Evolutionary conservation across 1,284 basidiomycete species (phyloP).

Genomic region (Lignosus rhinocerotis): DNA sequence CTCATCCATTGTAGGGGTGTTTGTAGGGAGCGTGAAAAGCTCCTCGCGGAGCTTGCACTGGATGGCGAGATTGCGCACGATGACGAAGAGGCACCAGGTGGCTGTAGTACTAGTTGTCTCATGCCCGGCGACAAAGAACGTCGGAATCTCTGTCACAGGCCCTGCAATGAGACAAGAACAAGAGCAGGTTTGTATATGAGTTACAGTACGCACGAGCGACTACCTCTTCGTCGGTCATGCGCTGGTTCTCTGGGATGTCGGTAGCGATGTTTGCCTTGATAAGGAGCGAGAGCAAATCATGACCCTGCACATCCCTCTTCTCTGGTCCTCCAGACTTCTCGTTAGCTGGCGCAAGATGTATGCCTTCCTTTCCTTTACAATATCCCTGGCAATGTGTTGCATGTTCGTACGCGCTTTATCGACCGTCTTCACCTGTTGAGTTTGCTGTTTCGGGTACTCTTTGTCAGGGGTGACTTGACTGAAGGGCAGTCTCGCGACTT

Average conservation of each 20-base stretch:
- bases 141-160: constrained; percentile 1
- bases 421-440: constrained; percentile 24
- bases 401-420: constrained; percentile 32
- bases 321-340: constrained; percentile 25
- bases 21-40: constrained; percentile 42
- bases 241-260: constrained; percentile 43
- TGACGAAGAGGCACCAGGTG: constrained; percentile 65
- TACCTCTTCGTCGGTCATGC: constrained; percentile 55
- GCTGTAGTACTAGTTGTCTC: constrained; percentile 54
- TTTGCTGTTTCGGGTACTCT: constrained; percentile 28
- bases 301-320: constrained; percentile 26
- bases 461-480: background rate
- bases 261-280: constrained; percentile 51
- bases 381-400: constrained; percentile 36
- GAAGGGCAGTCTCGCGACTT: background rate
- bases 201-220: constrained; percentile 47
- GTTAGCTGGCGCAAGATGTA: constrained; percentile 16
- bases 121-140: constrained; percentile 40
- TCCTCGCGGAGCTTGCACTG: constrained; percentile 75
- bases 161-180: background rate
- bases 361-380: constrained; percentile 22
- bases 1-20: constrained; percentile 55
- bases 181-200: background rate
- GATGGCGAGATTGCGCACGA: constrained; percentile 52
- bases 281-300: constrained; percentile 36